phyloP scores from a whole-genome alignment of 1,284 basidiomycete species.

The Papiliotrema terrestris region DNA sequence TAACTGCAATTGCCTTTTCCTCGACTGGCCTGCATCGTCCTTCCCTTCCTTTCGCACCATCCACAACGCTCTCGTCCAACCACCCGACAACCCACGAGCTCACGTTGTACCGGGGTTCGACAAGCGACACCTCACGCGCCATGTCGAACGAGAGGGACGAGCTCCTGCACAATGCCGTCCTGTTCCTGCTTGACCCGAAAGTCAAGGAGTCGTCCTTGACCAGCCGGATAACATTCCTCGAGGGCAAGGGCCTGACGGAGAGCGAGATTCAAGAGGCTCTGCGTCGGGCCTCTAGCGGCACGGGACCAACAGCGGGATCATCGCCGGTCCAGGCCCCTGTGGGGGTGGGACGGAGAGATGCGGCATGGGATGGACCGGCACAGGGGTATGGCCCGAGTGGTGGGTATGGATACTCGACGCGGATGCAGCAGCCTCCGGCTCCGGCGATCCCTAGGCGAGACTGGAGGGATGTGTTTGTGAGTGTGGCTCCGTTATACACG shows the following conservation, averaged over 20 bases:
- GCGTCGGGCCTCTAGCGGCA: slow-evolving; percentile 7
- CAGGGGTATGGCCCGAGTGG: slow-evolving; percentile 5
- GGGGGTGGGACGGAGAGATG: background rate
- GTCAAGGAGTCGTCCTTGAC: slow-evolving; percentile 66
- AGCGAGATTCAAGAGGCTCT: slow-evolving; percentile 86
- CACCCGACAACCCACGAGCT: too few relatives aligned
- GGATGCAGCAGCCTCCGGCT: slow-evolving; percentile 28
- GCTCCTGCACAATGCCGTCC: slow-evolving; percentile 71
- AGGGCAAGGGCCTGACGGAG: slow-evolving; percentile 83
- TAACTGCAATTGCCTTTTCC: too few relatives aligned
- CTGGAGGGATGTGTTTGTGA: slow-evolving; percentile 92
- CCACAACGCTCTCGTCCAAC: background rate
- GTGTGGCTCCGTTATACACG: too few relatives aligned
- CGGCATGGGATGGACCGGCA: too few relatives aligned
- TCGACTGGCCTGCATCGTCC: background rate
- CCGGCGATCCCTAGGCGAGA: slow-evolving; percentile 59
- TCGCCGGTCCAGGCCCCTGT: background rate
- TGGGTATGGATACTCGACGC: slow-evolving; percentile 14
- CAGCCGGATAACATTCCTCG: slow-evolving; percentile 86
- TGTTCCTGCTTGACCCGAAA: slow-evolving; percentile 66
- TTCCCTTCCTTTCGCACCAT: background rate
- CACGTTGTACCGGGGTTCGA: background rate
- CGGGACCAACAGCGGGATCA: background rate
- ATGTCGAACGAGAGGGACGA: slow-evolving; percentile 55
- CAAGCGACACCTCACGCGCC: background rate